Evolutionary conservation across 352 stramenopile species (phyloP).

Genomic region (Globisporangium nunn): DNA sequence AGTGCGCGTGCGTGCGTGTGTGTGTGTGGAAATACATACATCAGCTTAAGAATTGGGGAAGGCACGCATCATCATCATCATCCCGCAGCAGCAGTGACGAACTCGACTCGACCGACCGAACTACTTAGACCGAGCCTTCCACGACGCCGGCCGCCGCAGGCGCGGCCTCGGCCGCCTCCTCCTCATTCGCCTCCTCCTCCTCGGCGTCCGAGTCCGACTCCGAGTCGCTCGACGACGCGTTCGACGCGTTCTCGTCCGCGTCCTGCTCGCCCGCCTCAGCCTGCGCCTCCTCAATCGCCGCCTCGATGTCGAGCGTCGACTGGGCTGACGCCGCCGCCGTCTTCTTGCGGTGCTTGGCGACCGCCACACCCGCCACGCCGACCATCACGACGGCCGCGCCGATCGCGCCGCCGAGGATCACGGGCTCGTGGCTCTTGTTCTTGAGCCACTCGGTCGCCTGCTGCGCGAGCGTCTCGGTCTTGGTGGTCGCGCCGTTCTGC

Average conservation of each 20-base stretch:
- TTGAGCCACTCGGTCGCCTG: constrained; percentile 35
- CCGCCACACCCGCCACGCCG: constrained; percentile 31
- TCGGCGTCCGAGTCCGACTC: constrained; percentile 37
- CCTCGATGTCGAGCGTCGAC: constrained; percentile 33
- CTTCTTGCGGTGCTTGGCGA: constrained; percentile 37
- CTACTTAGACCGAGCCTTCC: constrained; percentile 55
- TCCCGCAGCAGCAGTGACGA: neutral
- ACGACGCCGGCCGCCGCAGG: constrained; percentile 26
- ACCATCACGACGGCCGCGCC: constrained; percentile 41
- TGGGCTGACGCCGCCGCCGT: constrained; percentile 30
- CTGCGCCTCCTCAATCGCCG: constrained; percentile 24
- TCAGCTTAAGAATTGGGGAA: neutral
- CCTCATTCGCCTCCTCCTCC: constrained; percentile 30
- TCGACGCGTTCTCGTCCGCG: constrained; percentile 19
- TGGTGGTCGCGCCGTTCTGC: constrained; percentile 3
- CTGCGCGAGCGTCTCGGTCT: constrained; percentile 30
- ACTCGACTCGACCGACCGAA: neutral
- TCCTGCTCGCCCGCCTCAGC: constrained; percentile 27
- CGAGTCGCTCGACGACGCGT: constrained; percentile 17
- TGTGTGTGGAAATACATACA: constrained; percentile 19
- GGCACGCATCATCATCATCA: neutral
- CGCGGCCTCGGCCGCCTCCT: constrained; percentile 27
- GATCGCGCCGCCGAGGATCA: constrained; percentile 30
- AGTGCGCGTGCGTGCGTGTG: no score
- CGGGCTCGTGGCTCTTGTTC: constrained; percentile 27